Evolutionary conservation across 768 basidiomycete species (phyloP), one percentile per base, ranked within the genome.

Genomic region (Mycena amicta): DNA sequence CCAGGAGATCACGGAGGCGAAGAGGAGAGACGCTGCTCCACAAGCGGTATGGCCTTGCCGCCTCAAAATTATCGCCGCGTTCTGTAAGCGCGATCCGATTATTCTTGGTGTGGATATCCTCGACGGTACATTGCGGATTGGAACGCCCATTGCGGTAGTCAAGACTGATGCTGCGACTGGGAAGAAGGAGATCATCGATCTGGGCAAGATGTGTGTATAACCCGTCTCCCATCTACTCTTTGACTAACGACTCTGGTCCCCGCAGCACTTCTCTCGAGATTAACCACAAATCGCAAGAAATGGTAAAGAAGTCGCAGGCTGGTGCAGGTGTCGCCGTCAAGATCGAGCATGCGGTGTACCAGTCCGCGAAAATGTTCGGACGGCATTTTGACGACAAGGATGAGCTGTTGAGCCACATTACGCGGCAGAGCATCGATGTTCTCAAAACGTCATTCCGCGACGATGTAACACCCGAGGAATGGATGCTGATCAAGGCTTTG

Each of bases 281-380:
- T 71, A 98, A 99, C 70, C 95, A 98, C 78, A 97, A 96, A 72
- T 72, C 86, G 2, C 78, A 79, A 53, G 95, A 98, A 92, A 79
- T 93, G 26, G 84, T 98, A 66, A 98, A 97, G 79, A 95, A 93
- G 74, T 80, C 87, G 2, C 94, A 98, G 72, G 87, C 92, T n/a
- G 96, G 94, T 67, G 95, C 83, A 49, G 96, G 97, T 68, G 95
- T 98, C 15, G 96, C 97, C 0, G 92, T 98, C 66, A 99, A 98
- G 82, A 98, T 98, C 59, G 97, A 98, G 72, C 92, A 96, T 71
- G 95, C 95, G 3, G 89, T 95, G 12, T 95, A 98, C 73, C 91
- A 98, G 75, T 90, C 91, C 25, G 87, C 94, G 27, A 96, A 95
- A 75, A 89, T 94, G 87, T 98, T 91, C 69, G 95, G 95, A 4